Conservation (phyloP, 1,284 basidiomycete genomes). For the Ceratobasidium theobromae region DNA sequence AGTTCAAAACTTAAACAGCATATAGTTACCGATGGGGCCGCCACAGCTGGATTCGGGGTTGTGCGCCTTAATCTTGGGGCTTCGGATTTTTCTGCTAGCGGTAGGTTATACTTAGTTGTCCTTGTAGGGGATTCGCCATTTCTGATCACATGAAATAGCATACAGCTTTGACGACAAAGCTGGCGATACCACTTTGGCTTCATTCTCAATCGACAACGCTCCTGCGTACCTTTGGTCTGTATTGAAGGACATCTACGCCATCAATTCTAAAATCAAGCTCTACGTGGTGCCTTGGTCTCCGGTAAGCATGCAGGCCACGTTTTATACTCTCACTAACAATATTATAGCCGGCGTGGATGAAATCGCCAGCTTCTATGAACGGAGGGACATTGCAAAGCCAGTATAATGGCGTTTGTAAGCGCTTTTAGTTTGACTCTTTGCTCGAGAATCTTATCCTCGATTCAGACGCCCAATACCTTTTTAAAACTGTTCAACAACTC, state of each 20-base stretch:
- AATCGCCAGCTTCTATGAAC: slow-evolving; percentile 51
- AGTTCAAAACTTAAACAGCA: not conserved
- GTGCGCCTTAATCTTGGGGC: slow-evolving; percentile 56
- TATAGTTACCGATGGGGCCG: slow-evolving; percentile 52
- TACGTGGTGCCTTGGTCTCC: slow-evolving; percentile 59
- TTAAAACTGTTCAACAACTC: slow-evolving; percentile 58
- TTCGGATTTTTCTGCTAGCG: slow-evolving; percentile 54
- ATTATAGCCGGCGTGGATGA: slow-evolving; percentile 59
- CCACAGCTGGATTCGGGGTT: slow-evolving; percentile 54
- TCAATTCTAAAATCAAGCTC: slow-evolving; percentile 51
- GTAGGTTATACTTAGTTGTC: slow-evolving; percentile 40
- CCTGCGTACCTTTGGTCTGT: slow-evolving; percentile 56
- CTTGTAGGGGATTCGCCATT: not conserved
- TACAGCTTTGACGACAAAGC: slow-evolving; percentile 54
- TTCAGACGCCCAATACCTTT: slow-evolving; percentile 54
- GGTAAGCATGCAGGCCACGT: slow-evolving; percentile 42
- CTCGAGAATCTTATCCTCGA: not conserved
- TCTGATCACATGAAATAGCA: slow-evolving; percentile 39
- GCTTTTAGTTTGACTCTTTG: not conserved
- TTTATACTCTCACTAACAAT: not conserved
- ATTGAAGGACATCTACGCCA: slow-evolving; percentile 51
- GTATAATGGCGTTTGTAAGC: slow-evolving; percentile 43
- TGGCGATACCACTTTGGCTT: slow-evolving; percentile 53
- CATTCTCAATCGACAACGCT: slow-evolving; percentile 51
- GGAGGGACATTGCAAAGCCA: slow-evolving; percentile 50